Evolutionary conservation across 1,284 basidiomycete species (phyloP).

Genomic region (Pisolithus thermaeus): DNA sequence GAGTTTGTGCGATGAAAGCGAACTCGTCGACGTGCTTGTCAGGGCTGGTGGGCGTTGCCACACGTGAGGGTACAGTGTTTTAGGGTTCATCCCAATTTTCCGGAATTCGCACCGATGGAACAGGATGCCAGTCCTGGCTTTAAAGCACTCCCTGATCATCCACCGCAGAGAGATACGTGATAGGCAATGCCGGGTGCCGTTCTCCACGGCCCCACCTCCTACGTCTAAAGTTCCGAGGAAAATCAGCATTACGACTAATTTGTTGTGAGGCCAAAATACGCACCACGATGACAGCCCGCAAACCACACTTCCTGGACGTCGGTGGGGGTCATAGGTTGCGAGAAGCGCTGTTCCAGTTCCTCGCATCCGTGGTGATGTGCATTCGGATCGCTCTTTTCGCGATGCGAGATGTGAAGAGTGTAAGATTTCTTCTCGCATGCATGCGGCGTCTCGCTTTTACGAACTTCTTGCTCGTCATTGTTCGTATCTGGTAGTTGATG

Average conservation of each 20-base stretch:
- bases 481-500: constrained; percentile 31
- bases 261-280: constrained; percentile 4
- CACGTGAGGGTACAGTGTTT: constrained; percentile 36
- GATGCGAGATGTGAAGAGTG: neutral
- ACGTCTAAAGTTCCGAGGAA: constrained; percentile 31
- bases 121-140: constrained; percentile 43
- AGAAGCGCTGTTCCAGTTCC: constrained; percentile 22
- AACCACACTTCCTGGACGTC: constrained; percentile 54
- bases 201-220: constrained; percentile 45
- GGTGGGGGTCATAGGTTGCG: constrained; percentile 6
- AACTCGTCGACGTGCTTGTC: constrained; percentile 1
- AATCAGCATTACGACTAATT: neutral
- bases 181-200: constrained; percentile 36
- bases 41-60: constrained; percentile 30
- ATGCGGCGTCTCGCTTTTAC: constrained; percentile 40
- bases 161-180: constrained; percentile 50
- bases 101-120: constrained; percentile 46
- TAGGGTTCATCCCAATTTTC: constrained; percentile 43
- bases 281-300: constrained; percentile 33
- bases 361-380: constrained; percentile 7
- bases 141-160: constrained; percentile 55
- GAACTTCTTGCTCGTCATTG: constrained; percentile 31
- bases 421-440: constrained; percentile 14
- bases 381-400: constrained; percentile 1
- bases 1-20: neutral